A percentile compares a stretch with the other conserved stretches of the same genome.
phyloP scores from a whole-genome alignment of 345 rosid species.

The Durio zibethinus region DNA sequence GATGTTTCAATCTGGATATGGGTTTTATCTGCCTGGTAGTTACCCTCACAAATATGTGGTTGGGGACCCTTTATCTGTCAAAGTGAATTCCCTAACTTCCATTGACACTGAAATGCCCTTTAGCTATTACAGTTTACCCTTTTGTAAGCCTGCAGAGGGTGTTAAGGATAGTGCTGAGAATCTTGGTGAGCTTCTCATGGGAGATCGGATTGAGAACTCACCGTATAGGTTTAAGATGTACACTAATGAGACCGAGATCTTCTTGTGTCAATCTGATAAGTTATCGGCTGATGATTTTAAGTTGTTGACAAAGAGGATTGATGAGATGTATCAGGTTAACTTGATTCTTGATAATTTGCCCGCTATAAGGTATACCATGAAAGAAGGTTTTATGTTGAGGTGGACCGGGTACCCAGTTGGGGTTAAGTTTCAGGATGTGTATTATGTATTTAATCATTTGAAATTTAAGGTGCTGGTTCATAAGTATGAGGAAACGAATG shows the following conservation, averaged over 20 bases:
- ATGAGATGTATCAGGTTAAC: constrained; percentile 82
- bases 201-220: constrained; percentile 75
- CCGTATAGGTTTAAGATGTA: constrained; percentile 63
- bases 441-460: constrained; percentile 72
- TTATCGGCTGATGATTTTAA: constrained; percentile 45
- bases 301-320: constrained; percentile 65
- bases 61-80: constrained; percentile 51
- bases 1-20: constrained; percentile 38
- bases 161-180: constrained; percentile 76
- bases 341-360: constrained; percentile 71
- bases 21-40: constrained; percentile 69
- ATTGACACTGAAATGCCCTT: constrained; percentile 75
- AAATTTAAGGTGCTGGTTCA: constrained; percentile 67
- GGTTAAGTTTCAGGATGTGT: constrained; percentile 55
- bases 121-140: constrained; percentile 70
- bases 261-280: constrained; percentile 45
- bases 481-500: constrained; percentile 66
- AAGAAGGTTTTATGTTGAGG: constrained; percentile 46
- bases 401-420: constrained; percentile 76
- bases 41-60: constrained; percentile 54
- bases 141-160: constrained; percentile 57
- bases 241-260: constrained; percentile 46
- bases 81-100: constrained; percentile 76
- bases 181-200: constrained; percentile 75
- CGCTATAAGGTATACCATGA: constrained; percentile 58